Evolutionary conservation across 2,329 filamentous ascomycete genomes (phyloP), one percentile per base, ranked within the genome.

Genomic region (Simplicillium aogashimaense): DNA sequence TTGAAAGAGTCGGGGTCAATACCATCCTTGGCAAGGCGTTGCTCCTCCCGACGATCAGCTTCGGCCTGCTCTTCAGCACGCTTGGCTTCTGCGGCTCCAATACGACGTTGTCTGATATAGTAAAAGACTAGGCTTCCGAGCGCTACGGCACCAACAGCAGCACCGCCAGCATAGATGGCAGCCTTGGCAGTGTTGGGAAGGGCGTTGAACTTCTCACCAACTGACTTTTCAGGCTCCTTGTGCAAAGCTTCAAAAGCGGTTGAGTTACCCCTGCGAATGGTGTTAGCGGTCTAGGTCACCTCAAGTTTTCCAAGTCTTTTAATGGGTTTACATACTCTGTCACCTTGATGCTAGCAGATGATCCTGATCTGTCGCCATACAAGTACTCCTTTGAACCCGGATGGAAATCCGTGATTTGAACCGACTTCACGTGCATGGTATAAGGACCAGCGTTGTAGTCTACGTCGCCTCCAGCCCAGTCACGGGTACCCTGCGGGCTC

Each of bases 361-460:
- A 65, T 38, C 83, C 83, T 1, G 69, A 66, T 31, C 64, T 63
- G 53, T 84, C 82, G 18, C 67, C 66, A 50, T 76, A 88, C 35
- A 70, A 60, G 55, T 88, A 89, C 50, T 76, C 73, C 49, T 76
- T 76, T 42, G 38, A 36, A 36, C 78, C 76, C 37, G 67, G 73
- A 53, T 73, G 75, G 61, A 74, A 76, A 49, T 81, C 76, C 40
- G 77, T 63, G 2, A 77, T 57, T 14, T 54, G 55, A 11, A 66
- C 66, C 25, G 69, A 76, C 66, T 84, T 75, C 47, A 90, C 72
- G 44, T 75, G 78, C 84, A 89, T 89, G 50, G 70, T 78, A 64
- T 76, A 90, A 1, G 85, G 85, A 0, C 67, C 80, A 18, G 74
- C 53, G 37, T 57, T 55, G 57, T 81, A 89, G 56, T 87, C 70